Conservation (phyloP, 176 grass and related monocot species). For the Stipa capillata region DNA sequence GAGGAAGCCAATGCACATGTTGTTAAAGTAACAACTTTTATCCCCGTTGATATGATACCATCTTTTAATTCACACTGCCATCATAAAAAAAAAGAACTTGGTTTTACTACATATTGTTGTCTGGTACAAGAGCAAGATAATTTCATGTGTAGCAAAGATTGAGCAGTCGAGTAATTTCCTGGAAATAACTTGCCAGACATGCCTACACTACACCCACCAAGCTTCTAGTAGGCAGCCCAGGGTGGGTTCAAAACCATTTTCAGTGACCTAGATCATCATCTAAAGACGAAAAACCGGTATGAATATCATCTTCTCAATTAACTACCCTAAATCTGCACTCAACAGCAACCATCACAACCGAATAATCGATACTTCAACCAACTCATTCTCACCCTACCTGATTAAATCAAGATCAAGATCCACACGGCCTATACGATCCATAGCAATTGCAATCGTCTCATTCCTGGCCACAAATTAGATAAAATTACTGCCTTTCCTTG, state of each 20-base stretch:
- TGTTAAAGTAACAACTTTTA: background rate
- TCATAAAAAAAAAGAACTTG: background rate
- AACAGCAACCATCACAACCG: background rate
- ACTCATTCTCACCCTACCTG: background rate
- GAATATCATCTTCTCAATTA: background rate
- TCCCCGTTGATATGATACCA: background rate
- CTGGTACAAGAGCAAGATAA: background rate
- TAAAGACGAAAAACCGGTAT: background rate
- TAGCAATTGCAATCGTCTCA: background rate
- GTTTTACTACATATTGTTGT: background rate
- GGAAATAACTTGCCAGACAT: background rate
- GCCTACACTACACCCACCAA: background rate
- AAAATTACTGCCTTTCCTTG: background rate
- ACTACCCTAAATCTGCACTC: background rate
- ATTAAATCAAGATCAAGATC: conserved; percentile 1
- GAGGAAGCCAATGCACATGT: background rate
- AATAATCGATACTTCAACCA: background rate
- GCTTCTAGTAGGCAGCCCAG: background rate
- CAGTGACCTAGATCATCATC: background rate
- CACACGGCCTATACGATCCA: background rate
- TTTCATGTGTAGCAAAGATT: background rate
- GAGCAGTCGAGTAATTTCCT: background rate
- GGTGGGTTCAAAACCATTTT: background rate
- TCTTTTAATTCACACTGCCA: background rate
- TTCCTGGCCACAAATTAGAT: background rate